Base-by-base conservation (phyloP, 345 rosid genomes). In the Camelina laxa region DNA sequence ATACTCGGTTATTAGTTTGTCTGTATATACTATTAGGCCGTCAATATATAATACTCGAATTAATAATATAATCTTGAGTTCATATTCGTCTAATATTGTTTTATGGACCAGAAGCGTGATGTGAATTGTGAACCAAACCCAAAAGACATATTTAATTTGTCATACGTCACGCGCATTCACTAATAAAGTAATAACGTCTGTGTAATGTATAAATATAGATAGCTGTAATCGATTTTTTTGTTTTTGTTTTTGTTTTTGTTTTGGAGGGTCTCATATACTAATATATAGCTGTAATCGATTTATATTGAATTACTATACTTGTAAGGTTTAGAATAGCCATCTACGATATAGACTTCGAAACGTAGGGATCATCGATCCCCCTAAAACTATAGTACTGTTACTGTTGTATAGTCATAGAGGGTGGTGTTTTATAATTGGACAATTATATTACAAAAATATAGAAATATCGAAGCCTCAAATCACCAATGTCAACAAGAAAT, bases 311-410 rank as follows among this genome's bases (percentile, higher is more conserved):
- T 62, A n/a, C 12, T 49, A 48, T 38, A 55, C 36, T 57, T 57
- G 64, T 55, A 30, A 56, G 58, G 65, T 65, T 17, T 70, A 7
- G 39, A 27, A 65, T 22, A 74, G 72, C 59, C 50, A 74, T 74
- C 65, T 55, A 55, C 4, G n/a, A 33, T 22, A 39, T 74, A 65
- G 60, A 19, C 42, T 56, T 65, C 12, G 31, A 65, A 21, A 45
- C 65, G 70, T 64, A 73, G 77, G 58, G 71, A 55, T 65, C 72
- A 56, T 56, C 47, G 65, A 50, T 65, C 77, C 65, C 58, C 65
- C 65, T 60, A 31, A 36, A 11, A 38, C 49, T 56, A 22, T 21
- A 27, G 51, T 57, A 60, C 30, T 22, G 67, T 20, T 60, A 39
- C 65, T 60, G 9, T 70, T 21, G 57, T 70, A 33, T 69, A 15